phyloP scores from a whole-genome alignment of 176 grass and related monocot genomes.

The Phoenix dactylifera region DNA sequence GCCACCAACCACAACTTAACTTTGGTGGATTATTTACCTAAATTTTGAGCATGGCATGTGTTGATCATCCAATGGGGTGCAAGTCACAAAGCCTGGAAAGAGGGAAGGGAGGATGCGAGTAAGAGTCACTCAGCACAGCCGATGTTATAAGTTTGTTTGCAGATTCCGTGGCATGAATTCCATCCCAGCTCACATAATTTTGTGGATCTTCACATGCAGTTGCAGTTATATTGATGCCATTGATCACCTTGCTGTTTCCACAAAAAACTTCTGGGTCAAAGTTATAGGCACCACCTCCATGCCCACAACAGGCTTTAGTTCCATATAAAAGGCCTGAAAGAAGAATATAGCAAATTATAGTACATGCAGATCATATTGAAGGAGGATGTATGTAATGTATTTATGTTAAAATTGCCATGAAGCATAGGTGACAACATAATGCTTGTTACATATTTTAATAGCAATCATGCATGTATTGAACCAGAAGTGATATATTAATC shows the following conservation, averaged over 20 bases:
- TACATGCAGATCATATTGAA: too few species aligned
- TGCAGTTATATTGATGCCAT: slow-evolving; percentile 20
- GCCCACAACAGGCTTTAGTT: slow-evolving; percentile 54
- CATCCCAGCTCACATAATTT: slow-evolving; percentile 74
- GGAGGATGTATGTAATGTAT: too few species aligned
- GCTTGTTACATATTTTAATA: too few species aligned
- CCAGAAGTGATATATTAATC: too few species aligned
- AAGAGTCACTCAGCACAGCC: slow-evolving; percentile 31
- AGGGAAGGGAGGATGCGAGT: slow-evolving; percentile 31
- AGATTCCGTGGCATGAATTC: slow-evolving; percentile 69
- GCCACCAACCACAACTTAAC: too few species aligned
- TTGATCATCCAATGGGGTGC: slow-evolving; percentile 17
- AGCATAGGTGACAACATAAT: too few species aligned
- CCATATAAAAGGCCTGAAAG: slow-evolving; percentile 45
- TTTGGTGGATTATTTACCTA: too few species aligned
- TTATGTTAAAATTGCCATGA: too few species aligned
- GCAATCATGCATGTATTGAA: too few species aligned
- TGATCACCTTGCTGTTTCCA: slow-evolving; percentile 44
- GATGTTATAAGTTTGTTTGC: slow-evolving; percentile 36
- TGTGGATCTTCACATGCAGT: slow-evolving; percentile 40
- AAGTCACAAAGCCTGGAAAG: slow-evolving; percentile 33
- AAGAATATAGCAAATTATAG: background rate
- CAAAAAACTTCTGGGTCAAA: slow-evolving; percentile 38
- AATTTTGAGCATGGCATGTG: too few species aligned
- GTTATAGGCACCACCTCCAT: slow-evolving; percentile 42